phyloP scores from a whole-genome alignment of 306 rosid genomes.

The barrel medic (Medicago truncatula) region MtrunA17r5.0-ANR NC_053045.1:1921501-1922000 shows the following conservation, averaged over 20 bases:
- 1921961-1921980: conserved; percentile 43
- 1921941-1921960: conserved; percentile 48
- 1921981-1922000: conserved; percentile 26
- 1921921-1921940: conserved; percentile 38
- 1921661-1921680: conserved; percentile 9
- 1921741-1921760: not conserved
- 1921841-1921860: conserved; percentile 42
- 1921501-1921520: not conserved
- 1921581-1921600: conserved; percentile 46
- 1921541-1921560: not conserved
- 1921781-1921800: conserved; percentile 42
- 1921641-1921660: conserved; percentile 24
- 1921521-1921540: not conserved
- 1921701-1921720: conserved; percentile 25
- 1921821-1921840: conserved; percentile 74
- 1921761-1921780: conserved; percentile 40
- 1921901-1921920: conserved; percentile 23
- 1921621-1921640: conserved; percentile 8
- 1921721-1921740: conserved; percentile 13
- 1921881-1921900: conserved; percentile 36
- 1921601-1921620: conserved; percentile 50
- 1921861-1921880: conserved; percentile 38
- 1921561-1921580: conserved; percentile 41
- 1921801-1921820: conserved; percentile 50
- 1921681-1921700: conserved; percentile 29